phyloP scores from a whole-genome alignment of 257 asterid species.

The Petunia secreta region DNA sequence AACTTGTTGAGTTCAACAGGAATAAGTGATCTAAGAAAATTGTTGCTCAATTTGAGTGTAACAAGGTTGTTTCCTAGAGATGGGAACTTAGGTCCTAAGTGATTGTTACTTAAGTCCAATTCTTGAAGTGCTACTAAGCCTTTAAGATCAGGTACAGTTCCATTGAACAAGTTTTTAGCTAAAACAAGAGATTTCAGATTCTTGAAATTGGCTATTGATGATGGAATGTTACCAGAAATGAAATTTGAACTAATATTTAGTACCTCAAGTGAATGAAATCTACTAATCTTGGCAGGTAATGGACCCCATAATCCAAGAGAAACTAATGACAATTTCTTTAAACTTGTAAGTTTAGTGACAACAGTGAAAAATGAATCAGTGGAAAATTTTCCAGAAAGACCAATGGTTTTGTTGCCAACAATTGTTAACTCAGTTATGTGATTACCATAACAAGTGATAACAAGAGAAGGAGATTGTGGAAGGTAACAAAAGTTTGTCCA shows the following conservation, averaged over 20 bases:
- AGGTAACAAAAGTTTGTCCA: constrained; percentile 85
- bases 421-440: constrained; percentile 75
- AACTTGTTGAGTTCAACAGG: constrained; percentile 53
- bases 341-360: constrained; percentile 66
- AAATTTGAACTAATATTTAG: constrained; percentile 72
- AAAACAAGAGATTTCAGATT: constrained; percentile 59
- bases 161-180: constrained; percentile 69
- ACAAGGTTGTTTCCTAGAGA: constrained; percentile 55
- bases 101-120: constrained; percentile 73
- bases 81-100: constrained; percentile 71
- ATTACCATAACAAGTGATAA: constrained; percentile 62
- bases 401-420: constrained; percentile 74
- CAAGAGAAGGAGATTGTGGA: constrained; percentile 59
- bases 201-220: constrained; percentile 54
- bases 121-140: constrained; percentile 53
- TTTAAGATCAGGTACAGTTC: constrained; percentile 72
- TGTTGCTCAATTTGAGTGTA: constrained; percentile 49
- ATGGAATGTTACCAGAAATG: constrained; percentile 67
- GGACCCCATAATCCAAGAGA: constrained; percentile 86
- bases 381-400: constrained; percentile 65
- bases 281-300: constrained; percentile 66
- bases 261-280: constrained; percentile 67
- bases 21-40: constrained; percentile 72
- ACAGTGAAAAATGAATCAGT: constrained; percentile 86
- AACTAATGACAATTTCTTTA: constrained; percentile 68